Conservation (phyloP, 129 eudicot species). For the Saussurea involucrata region DNA sequence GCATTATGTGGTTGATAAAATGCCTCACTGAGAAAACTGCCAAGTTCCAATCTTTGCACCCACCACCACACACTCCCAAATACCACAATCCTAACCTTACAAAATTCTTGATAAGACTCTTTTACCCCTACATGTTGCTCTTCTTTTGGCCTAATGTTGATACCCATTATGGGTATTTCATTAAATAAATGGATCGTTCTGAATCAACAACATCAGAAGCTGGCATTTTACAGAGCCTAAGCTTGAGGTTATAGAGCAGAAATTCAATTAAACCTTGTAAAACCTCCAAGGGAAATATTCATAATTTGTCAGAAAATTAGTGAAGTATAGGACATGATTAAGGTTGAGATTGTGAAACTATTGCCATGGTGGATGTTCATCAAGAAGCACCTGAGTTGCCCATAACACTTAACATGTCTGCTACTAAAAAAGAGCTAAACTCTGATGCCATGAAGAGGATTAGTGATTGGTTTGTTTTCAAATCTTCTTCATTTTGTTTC, state of each 20-base stretch:
- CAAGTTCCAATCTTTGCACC: slow-evolving; percentile 23
- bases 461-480: slow-evolving; percentile 70
- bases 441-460: slow-evolving; percentile 86
- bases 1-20: slow-evolving; percentile 44
- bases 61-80: slow-evolving; percentile 48
- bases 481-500: background rate
- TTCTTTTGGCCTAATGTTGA: background rate
- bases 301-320: background rate
- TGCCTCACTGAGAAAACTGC: slow-evolving; percentile 30
- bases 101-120: slow-evolving; percentile 15
- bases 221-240: background rate
- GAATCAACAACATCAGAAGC: slow-evolving; percentile 1
- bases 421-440: slow-evolving; percentile 53
- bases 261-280: background rate
- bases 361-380: slow-evolving; percentile 49
- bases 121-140: background rate
- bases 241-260: background rate
- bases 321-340: slow-evolving; percentile 2
- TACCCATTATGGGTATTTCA: slow-evolving; percentile 9
- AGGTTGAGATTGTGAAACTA: slow-evolving; percentile 15
- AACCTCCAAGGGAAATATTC: background rate
- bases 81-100: slow-evolving; percentile 10
- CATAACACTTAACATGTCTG: slow-evolving; percentile 29
- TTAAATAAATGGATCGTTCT: background rate
- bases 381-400: slow-evolving; percentile 26